Conservation (phyloP, 2,329 filamentous ascomycete genomes). For the Fusarium anthophilum region DNA sequence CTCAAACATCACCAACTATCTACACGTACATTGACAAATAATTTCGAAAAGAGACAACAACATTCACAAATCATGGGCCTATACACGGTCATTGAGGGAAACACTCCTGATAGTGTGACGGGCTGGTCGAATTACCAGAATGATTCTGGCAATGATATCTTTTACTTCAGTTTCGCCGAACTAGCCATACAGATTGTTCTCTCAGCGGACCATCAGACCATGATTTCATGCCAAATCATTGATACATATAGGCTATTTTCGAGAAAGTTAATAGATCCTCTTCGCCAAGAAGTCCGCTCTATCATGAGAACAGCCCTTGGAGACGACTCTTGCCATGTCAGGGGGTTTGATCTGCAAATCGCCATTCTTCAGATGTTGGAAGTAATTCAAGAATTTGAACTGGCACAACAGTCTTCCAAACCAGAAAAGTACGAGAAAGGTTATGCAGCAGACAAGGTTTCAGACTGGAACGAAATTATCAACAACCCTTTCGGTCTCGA, state of each 20-base stretch:
- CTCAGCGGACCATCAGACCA: not conserved
- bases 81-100: not conserved
- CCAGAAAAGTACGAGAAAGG: not conserved
- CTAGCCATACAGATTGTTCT: constrained; percentile 8
- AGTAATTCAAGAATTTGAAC: constrained; percentile 6
- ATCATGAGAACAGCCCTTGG: constrained; percentile 7
- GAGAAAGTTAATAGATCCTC: constrained; percentile 15
- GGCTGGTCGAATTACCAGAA: not conserved
- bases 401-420: not conserved
- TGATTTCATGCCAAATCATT: constrained; percentile 1
- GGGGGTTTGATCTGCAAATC: constrained; percentile 9
- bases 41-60: not conserved
- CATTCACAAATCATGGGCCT: not conserved
- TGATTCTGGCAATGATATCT: not conserved
- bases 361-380: constrained; percentile 32
- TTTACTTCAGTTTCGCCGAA: constrained; percentile 6
- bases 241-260: not conserved
- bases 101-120: constrained; percentile 6
- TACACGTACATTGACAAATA: not conserved
- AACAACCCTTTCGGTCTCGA: constrained; percentile 31
- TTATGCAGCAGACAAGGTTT: constrained; percentile 19
- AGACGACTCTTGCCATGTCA: not conserved
- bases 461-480: constrained; percentile 20
- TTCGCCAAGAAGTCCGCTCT: constrained; percentile 22
- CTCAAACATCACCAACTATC: not conserved